A percentile compares a stretch with the other conserved stretches of the same genome.
Conservation (phyloP, 805 yeast genomes). For the Cyberlindnera sargentensis region DNA sequence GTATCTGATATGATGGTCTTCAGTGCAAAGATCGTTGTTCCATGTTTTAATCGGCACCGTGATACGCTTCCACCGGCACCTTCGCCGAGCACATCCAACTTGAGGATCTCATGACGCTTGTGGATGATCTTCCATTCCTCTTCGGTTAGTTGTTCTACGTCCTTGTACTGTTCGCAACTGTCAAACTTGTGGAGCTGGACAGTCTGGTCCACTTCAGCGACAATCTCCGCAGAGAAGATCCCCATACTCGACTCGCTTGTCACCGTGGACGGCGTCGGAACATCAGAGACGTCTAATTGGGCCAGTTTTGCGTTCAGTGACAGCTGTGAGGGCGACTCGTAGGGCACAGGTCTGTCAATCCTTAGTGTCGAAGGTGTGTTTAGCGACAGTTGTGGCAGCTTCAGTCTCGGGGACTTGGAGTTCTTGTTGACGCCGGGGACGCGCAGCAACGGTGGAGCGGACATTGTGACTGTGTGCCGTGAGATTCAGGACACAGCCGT, state of each 20-base stretch:
- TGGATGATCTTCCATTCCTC: conserved; percentile 68
- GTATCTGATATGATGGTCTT: conserved; percentile 44
- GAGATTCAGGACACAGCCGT: no score
- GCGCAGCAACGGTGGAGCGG: conserved; percentile 32
- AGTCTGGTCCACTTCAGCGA: conserved; percentile 18
- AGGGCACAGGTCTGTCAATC: neutral
- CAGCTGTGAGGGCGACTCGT: conserved; percentile 14
- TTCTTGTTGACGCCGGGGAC: conserved; percentile 39
- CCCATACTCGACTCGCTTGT: conserved; percentile 21
- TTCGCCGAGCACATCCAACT: conserved; percentile 75
- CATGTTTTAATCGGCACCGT: conserved; percentile 59
- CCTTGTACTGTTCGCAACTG: conserved; percentile 21
- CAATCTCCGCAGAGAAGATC: conserved; percentile 25
- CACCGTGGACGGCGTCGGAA: conserved; percentile 26
- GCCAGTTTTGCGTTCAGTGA: conserved; percentile 18
- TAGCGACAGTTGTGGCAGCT: conserved; percentile 31
- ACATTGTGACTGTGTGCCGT: conserved; percentile 17
- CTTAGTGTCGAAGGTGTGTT: conserved; percentile 7
- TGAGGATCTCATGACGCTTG: conserved; percentile 52
- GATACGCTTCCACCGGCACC: conserved; percentile 92
- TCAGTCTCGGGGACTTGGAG: conserved; percentile 36
- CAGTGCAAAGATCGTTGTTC: conserved; percentile 71
- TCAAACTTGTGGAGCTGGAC: neutral
- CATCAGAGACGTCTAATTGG: conserved; percentile 15
- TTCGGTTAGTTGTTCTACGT: conserved; percentile 54